Evolutionary conservation across 192 early-diverging fungal genomes (phyloP), one percentile per base, ranked within the genome.

Genomic region (Dissophora ornata): DNA sequence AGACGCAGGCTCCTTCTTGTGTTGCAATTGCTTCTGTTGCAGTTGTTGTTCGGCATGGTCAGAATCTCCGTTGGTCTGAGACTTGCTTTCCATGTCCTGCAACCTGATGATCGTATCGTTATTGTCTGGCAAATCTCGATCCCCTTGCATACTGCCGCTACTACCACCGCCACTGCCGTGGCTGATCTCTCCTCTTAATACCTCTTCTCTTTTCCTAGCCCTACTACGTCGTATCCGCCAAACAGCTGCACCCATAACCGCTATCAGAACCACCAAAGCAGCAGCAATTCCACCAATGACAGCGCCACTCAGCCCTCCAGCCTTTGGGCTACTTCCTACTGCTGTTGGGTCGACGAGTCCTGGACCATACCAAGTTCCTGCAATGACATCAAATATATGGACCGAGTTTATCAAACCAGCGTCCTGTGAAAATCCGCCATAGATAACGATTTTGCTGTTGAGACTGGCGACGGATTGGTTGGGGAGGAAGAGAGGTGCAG

Each of bases 321-420:
- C 5, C 11, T 47, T 55, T 1, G 26, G 18, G 32, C 36, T 40
- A 25, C 13, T 4, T n/a, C n/a, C n/a, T 12, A 21, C n/a, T 0
- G 22, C 9, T 4, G 44, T 4, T 13, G 73, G 57, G 32, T 67
- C 51, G 11, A 67, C 52, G 18, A 77, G 65, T 7, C 28, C 33
- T 8, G 73, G 64, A 8, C 73, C 73, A 29, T 64, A 57, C 73
- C 73, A 77, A 26, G 45, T 62, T 15, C 73, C 73, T 8, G 73
- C 54, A 30, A 77, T 77, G 8, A 77, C 57, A 19, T 77, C 64
- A 36, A 62, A 77, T 6, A 56, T 22, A 48, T 67, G 63, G 8
- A 77, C 33, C 3, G 32, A 19, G 41, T 75, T 75, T 36, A 57
- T 26, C 3, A 44, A 29, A 18, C 34, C 54, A 45, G 44, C 18